These are phyloP conservation scores for Candida nanaspora DNA, from an alignment of 805 yeast genomes.

Conservation along the genomic window DNA sequence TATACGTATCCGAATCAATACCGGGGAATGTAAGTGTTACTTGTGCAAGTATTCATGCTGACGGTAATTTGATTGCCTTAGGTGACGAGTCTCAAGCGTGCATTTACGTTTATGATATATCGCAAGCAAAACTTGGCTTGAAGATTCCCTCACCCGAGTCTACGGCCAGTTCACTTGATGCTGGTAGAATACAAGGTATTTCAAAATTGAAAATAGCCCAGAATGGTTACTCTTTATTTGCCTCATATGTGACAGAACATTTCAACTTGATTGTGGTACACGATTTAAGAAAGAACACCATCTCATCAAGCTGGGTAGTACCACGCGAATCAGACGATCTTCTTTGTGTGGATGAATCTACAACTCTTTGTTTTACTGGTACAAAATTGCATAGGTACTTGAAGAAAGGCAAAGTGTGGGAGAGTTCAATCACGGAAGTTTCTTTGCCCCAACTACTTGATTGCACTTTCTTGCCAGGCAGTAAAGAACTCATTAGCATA, in stretches of 20 bases:
- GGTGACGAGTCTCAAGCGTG: conserved; percentile 25
- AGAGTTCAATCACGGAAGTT: not conserved
- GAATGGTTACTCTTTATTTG: conserved; percentile 60
- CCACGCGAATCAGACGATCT: not conserved
- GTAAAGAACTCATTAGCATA: not conserved
- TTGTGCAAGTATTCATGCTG: conserved; percentile 24
- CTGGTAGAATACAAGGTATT: not conserved
- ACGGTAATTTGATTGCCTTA: conserved; percentile 30
- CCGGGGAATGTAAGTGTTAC: not conserved
- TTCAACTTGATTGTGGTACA: conserved; percentile 4
- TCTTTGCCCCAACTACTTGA: not conserved
- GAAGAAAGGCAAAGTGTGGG: conserved; percentile 18
- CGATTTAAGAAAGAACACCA: conserved; percentile 16
- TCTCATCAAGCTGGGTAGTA: conserved; percentile 1
- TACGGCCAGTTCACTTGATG: too few species aligned
- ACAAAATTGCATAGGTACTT: conserved; percentile 9
- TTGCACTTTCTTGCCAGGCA: not conserved
- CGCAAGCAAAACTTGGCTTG: conserved; percentile 30
- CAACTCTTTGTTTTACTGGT: conserved; percentile 10
- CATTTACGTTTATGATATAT: conserved; percentile 32
- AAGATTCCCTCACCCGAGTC: conserved; percentile 18
- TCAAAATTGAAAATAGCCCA: conserved; percentile 38
- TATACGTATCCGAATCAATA: not conserved
- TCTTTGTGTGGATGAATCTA: conserved; percentile 11
- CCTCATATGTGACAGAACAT: conserved; percentile 1